Percentiles rank a stretch among this genome's conserved stretches.
These are phyloP conservation scores for Neospermospora avenae DNA, from an alignment of 2,329 filamentous ascomycete species.

Conservation along the genomic window DNA sequence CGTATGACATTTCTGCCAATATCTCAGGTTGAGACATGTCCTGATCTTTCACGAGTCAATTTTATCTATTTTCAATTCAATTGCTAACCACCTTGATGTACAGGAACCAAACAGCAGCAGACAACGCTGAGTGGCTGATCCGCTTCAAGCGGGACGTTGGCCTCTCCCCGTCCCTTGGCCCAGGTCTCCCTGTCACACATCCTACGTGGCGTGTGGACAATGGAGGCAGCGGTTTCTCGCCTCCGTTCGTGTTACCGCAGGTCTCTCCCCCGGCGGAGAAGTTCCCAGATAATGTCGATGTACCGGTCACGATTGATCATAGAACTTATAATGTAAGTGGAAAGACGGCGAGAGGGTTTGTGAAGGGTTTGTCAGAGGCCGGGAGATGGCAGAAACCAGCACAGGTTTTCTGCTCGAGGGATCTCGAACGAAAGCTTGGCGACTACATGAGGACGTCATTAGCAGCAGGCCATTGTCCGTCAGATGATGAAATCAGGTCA, in stretches of 20 bases:
- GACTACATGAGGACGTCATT: slow-evolving; percentile 46
- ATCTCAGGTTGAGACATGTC: too few relatives aligned
- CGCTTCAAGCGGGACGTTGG: slow-evolving; percentile 59
- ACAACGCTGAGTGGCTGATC: slow-evolving; percentile 61
- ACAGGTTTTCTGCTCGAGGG: slow-evolving; percentile 54
- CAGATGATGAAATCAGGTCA: slow-evolving; percentile 45
- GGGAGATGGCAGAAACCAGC: slow-evolving; percentile 46
- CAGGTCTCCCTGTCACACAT: slow-evolving; percentile 43
- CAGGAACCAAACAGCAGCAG: slow-evolving; percentile 62
- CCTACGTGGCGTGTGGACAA: slow-evolving; percentile 46
- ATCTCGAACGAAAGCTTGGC: slow-evolving; percentile 53
- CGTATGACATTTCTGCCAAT: too few relatives aligned
- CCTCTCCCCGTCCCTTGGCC: slow-evolving; percentile 47
- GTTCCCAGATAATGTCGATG: slow-evolving; percentile 33
- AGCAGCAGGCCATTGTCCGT: slow-evolving; percentile 43
- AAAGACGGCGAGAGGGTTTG: slow-evolving; percentile 46
- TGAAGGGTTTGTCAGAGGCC: slow-evolving; percentile 42
- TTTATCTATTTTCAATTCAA: too few relatives aligned
- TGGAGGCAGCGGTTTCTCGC: slow-evolving; percentile 53
- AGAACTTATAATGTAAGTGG: slow-evolving; percentile 44
- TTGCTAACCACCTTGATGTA: too few relatives aligned
- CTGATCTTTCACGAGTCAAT: too few relatives aligned
- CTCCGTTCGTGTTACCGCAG: slow-evolving; percentile 51
- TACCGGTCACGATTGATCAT: slow-evolving; percentile 26
- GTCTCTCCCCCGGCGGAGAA: slow-evolving; percentile 33